Conservation (phyloP, 306 rosid genomes). For the Rosa rugosa region DNA sequence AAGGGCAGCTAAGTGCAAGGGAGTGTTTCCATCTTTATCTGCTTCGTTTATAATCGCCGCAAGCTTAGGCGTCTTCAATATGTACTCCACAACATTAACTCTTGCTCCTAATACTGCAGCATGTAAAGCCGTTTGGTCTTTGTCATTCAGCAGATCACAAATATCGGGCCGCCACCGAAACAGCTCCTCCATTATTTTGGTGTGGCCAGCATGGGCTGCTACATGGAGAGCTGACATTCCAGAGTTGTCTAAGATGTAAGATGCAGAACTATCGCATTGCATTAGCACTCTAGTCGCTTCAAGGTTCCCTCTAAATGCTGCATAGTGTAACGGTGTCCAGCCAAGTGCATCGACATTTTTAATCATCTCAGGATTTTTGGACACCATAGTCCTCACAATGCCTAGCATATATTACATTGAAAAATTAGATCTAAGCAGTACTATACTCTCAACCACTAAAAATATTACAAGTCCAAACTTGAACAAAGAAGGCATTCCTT, state of each 20-base stretch:
- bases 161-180: not conserved
- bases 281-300: not conserved
- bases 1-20: constrained; percentile 23
- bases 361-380: not conserved
- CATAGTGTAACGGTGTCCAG: constrained; percentile 30
- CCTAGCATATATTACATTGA: not conserved
- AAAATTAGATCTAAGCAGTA: not conserved
- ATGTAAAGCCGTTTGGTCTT: constrained; percentile 19
- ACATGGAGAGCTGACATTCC: constrained; percentile 29
- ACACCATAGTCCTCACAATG: not conserved
- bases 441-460: not conserved
- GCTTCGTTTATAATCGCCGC: constrained; percentile 13
- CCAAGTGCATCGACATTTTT: not conserved
- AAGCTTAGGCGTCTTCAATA: not conserved
- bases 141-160: not conserved
- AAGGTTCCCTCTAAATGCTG: constrained; percentile 14
- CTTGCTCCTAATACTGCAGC: not conserved
- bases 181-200: not conserved
- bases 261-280: not conserved
- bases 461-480: too few species aligned
- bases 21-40: constrained; percentile 24
- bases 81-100: not conserved
- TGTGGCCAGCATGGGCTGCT: constrained; percentile 3
- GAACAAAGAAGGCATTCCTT: too few species aligned
- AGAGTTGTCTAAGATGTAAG: not conserved